phyloP scores from a whole-genome alignment of 2,329 filamentous ascomycete species.

The Botryotinia globosa region DNA sequence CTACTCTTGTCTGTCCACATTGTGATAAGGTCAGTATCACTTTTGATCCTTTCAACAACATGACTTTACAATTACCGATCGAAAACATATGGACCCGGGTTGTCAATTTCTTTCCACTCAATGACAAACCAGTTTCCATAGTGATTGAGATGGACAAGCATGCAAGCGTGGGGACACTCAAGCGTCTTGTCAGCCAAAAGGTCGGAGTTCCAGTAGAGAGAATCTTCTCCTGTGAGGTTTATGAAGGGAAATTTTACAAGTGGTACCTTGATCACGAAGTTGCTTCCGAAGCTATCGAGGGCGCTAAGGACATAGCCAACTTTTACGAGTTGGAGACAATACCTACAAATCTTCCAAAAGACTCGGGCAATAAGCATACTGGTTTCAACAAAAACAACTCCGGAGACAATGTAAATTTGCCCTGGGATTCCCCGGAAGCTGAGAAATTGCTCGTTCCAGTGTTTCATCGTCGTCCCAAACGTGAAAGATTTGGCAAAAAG shows the following conservation, averaged over 20 bases:
- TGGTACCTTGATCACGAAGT: constrained; percentile 68
- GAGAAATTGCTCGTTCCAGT: constrained; percentile 69
- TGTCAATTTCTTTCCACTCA: constrained; percentile 75
- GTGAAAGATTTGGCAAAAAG: constrained; percentile 20
- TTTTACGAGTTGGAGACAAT: constrained; percentile 75
- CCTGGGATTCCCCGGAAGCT: constrained; percentile 60
- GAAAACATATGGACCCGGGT: constrained; percentile 76
- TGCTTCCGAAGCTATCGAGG: constrained; percentile 69
- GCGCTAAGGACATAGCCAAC: constrained; percentile 57
- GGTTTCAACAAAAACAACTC: constrained; percentile 44
- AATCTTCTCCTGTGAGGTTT: constrained; percentile 80
- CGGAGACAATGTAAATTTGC: constrained; percentile 47
- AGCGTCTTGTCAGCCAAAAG: constrained; percentile 66
- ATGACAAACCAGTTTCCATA: constrained; percentile 67
- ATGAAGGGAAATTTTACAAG: constrained; percentile 81
- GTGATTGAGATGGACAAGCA: constrained; percentile 79
- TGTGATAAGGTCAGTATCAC: constrained; percentile 97
- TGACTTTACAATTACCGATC: constrained; percentile 86
- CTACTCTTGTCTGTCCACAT: constrained; percentile 85
- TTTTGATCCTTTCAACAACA: constrained; percentile 94
- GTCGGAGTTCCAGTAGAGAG: constrained; percentile 62
- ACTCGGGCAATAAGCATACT: constrained; percentile 32
- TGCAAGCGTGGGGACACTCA: constrained; percentile 64
- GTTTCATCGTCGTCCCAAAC: constrained; percentile 54
- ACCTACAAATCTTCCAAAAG: constrained; percentile 70